Percentiles rank a stretch among this genome's conserved stretches.
Evolutionary conservation across 352 stramenopile genomes (phyloP).

Genomic region (Phytophthora nicotianae): DNA sequence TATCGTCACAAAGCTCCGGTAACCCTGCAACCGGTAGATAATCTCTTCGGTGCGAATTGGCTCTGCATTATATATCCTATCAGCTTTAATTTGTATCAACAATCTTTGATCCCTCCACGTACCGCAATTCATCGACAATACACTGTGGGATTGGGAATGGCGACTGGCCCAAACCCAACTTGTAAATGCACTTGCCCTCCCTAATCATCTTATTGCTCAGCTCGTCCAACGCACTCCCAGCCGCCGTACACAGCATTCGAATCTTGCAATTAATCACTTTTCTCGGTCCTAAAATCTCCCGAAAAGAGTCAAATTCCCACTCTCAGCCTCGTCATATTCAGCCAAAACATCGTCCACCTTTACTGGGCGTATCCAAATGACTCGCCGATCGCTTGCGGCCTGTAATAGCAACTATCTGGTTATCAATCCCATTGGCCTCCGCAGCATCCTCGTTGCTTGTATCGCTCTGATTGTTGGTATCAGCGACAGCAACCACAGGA

Average conservation of each 20-base stretch:
- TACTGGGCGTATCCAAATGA: constrained; percentile 34
- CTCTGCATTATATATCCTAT: constrained; percentile 34
- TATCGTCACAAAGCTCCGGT: constrained; percentile 75
- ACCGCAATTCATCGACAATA: constrained; percentile 88
- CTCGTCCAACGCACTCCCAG: constrained; percentile 80
- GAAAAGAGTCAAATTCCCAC: background rate
- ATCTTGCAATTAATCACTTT: constrained; percentile 91
- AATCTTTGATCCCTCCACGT: constrained; percentile 8
- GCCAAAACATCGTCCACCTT: constrained; percentile 27
- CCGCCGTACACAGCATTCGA: constrained; percentile 81
- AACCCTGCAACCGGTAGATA: constrained; percentile 85
- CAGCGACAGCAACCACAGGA: background rate
- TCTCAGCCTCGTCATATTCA: background rate
- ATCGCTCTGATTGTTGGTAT: constrained; percentile 24
- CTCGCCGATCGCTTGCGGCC: constrained; percentile 59
- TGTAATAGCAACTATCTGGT: constrained; percentile 3
- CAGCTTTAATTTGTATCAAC: constrained; percentile 9
- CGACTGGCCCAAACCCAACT: constrained; percentile 84
- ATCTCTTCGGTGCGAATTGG: constrained; percentile 81
- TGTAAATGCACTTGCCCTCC: constrained; percentile 84
- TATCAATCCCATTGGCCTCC: background rate
- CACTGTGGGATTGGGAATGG: constrained; percentile 88
- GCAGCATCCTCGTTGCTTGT: constrained; percentile 23
- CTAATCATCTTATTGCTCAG: constrained; percentile 87
- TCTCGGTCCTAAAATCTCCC: constrained; percentile 53